These are phyloP conservation scores for Rhazya stricta DNA, from an alignment of 257 asterid species.

Conservation along the genomic window DNA sequence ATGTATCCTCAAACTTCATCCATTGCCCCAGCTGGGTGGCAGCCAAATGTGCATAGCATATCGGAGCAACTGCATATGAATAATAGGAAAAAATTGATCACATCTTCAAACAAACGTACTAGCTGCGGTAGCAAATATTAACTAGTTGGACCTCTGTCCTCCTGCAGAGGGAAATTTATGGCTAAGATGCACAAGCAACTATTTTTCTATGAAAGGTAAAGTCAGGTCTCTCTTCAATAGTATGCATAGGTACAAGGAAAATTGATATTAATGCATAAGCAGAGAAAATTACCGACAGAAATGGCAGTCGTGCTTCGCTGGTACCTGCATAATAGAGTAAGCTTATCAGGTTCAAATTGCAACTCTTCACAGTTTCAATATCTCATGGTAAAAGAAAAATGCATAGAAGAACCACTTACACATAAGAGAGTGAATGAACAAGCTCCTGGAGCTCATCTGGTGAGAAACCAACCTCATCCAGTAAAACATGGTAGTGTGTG, in stretches of 20 bases:
- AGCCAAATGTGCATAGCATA: conserved; percentile 89
- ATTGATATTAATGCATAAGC: neutral
- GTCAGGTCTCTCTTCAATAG: neutral
- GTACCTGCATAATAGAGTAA: conserved; percentile 44
- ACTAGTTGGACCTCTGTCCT: neutral
- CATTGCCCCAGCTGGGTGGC: conserved; percentile 89
- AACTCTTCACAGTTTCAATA: neutral
- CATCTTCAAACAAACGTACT: neutral
- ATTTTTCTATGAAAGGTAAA: neutral
- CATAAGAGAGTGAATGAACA: conserved; percentile 79
- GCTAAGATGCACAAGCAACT: neutral
- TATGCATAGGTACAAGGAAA: too few species aligned
- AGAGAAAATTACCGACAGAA: conserved; percentile 57
- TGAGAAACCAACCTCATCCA: conserved; percentile 73
- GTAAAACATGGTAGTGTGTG: conserved; percentile 74
- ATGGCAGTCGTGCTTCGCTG: conserved; percentile 96
- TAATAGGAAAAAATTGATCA: neutral
- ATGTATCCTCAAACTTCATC: conserved; percentile 85
- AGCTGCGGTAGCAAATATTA: neutral
- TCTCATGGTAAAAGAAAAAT: neutral
- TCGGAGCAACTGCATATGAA: conserved; percentile 64
- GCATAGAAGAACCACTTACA: conserved; percentile 42
- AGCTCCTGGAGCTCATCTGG: conserved; percentile 90
- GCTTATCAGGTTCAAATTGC: neutral
- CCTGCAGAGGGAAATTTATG: neutral